Evolutionary conservation across 1,284 basidiomycete species (phyloP).

Genomic region (Ceratobasidium theobromae): DNA sequence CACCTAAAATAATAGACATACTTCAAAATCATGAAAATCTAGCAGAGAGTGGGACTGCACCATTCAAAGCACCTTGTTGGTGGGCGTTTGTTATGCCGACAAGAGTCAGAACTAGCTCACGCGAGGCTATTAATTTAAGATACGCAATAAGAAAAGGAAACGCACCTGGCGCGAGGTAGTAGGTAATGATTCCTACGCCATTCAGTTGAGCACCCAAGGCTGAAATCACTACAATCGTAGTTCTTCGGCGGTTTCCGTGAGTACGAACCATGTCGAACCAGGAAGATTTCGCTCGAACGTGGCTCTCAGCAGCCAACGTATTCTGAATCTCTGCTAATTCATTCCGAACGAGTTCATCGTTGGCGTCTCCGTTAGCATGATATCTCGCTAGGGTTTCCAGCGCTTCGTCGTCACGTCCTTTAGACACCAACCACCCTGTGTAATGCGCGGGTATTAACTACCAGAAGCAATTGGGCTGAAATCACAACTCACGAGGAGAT

Average conservation of each 20-base stretch:
- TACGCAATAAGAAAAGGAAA: too few species aligned
- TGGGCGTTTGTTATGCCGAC: slow-evolving; percentile 56
- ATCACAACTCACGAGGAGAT: neutral
- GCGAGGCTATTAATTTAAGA: too few species aligned
- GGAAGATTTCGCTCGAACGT: slow-evolving; percentile 57
- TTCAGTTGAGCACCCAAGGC: neutral
- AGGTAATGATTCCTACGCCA: slow-evolving; percentile 38
- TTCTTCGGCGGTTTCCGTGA: slow-evolving; percentile 36
- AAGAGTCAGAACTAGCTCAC: slow-evolving; percentile 52
- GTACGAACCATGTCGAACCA: slow-evolving; percentile 48
- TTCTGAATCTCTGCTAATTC: slow-evolving; percentile 5
- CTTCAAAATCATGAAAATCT: neutral
- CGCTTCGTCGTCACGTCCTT: slow-evolving; percentile 58
- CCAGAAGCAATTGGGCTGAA: slow-evolving; percentile 49
- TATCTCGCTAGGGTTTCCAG: slow-evolving; percentile 57
- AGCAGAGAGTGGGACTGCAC: slow-evolving; percentile 39
- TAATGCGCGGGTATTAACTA: neutral
- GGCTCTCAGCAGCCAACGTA: slow-evolving; percentile 46
- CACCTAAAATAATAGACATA: neutral
- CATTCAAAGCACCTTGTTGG: slow-evolving; percentile 63
- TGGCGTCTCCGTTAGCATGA: slow-evolving; percentile 53
- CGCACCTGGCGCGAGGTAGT: slow-evolving; percentile 23
- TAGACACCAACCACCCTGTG: slow-evolving; percentile 58
- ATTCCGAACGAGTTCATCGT: slow-evolving; percentile 36
- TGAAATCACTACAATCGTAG: neutral